Conservation (phyloP, 192 early-diverging fungal species). For the Backusella luteola region DNA sequence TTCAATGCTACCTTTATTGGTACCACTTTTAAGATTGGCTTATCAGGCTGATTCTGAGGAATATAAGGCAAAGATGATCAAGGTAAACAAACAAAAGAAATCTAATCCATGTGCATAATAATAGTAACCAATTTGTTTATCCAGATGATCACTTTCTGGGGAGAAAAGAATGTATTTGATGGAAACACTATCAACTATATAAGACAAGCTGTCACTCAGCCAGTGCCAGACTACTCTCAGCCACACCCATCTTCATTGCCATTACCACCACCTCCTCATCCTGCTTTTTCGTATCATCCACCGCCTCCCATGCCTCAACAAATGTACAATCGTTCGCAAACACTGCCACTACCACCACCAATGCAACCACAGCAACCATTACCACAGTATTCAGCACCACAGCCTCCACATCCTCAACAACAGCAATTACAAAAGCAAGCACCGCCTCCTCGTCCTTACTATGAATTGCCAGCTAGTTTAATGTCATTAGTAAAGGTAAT, state of each 20-base stretch:
- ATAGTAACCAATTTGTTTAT: neutral
- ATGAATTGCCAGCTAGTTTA: conserved; percentile 24
- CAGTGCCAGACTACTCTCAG: neutral
- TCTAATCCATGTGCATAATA: neutral
- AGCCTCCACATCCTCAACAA: neutral
- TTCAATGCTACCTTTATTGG: conserved; percentile 41
- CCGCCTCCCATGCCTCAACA: neutral
- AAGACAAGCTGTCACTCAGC: conserved; percentile 27
- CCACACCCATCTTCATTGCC: neutral
- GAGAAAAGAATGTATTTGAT: conserved; percentile 32
- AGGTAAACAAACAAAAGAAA: conserved; percentile 27
- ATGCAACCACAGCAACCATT: neutral
- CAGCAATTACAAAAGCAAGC: neutral
- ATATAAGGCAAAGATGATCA: conserved; percentile 42
- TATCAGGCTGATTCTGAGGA: conserved; percentile 45
- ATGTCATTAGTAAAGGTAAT: conserved; percentile 25
- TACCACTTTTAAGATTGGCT: conserved; percentile 43
- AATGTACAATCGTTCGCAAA: too few species aligned
- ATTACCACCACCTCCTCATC: neutral
- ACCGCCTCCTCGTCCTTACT: conserved; percentile 10
- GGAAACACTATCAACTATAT: conserved; percentile 29
- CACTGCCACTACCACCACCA: neutral
- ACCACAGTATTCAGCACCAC: neutral
- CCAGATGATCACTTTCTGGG: conserved; percentile 45
- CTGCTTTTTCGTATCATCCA: neutral